These are phyloP conservation scores for Aspergillus tanneri DNA, from an alignment of 2,329 filamentous ascomycete species.

Conservation along the genomic window DNA sequence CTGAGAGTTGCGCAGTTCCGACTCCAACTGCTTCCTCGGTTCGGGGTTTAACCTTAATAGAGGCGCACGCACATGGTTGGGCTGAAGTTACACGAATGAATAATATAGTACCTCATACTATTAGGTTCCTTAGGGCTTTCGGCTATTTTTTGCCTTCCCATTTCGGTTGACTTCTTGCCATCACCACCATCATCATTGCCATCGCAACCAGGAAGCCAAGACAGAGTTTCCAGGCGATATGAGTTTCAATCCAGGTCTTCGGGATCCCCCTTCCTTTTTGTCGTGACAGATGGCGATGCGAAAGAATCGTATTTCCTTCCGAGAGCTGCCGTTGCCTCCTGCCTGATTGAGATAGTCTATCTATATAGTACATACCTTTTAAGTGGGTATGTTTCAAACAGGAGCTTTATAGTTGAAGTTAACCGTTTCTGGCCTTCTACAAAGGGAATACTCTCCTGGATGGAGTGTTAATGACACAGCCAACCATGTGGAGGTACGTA, in stretches of 20 bases:
- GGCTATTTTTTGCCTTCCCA: not conserved
- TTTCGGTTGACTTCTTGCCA: not conserved
- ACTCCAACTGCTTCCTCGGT: slow-evolving; percentile 14
- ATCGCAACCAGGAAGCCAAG: not conserved
- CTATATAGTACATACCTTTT: not conserved
- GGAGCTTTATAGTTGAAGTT: not conserved
- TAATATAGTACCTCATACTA: not conserved
- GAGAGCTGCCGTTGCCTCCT: not conserved
- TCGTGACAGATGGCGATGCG: not conserved
- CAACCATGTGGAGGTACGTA: not conserved
- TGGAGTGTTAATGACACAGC: not conserved
- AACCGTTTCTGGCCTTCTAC: not conserved
- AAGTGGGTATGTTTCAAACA: not conserved
- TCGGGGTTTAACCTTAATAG: slow-evolving; percentile 10
- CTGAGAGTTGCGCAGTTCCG: slow-evolving; percentile 1
- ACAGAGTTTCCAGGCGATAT: too few species aligned
- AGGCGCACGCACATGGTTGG: too few species aligned
- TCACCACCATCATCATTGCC: not conserved
- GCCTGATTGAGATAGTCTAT: not conserved
- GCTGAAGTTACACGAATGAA: slow-evolving; percentile 1
- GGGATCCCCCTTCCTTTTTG: not conserved
- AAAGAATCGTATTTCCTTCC: not conserved
- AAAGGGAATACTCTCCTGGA: not conserved
- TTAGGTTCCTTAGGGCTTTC: not conserved
- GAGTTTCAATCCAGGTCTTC: not conserved